Evolutionary conservation across 2,329 filamentous ascomycete species (phyloP), one percentile per base, ranked within the genome.

Genomic region (Ploettnerulaceae sp.): DNA sequence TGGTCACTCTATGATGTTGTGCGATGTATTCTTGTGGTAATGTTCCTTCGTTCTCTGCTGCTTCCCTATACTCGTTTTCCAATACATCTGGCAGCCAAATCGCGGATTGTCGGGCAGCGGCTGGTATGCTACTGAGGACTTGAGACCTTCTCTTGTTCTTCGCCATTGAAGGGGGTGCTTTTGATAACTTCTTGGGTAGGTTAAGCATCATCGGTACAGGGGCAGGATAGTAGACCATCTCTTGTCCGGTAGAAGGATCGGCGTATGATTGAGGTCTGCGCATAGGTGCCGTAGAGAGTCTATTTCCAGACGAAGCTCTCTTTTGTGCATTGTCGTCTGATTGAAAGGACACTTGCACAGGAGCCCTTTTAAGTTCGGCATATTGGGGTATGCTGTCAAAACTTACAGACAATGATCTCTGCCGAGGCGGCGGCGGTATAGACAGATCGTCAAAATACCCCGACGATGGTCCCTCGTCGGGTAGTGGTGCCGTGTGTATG

Each of bases 191-290:
- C 34, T 89, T 89, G 1, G 93, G 93, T 9, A 98, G 71, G 59
- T 95, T 97, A 47, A 98, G 75, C 82, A 95, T 90, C 52, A 86
- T 83, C 3, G 93, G 93, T 2, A 98, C 93, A 1, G 89, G 90
- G 3, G 93, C 93, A 11, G 93, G 93, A 64, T 98, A 98, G 67
- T 84, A 97, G 7, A 95, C 80, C 87, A 97, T 95, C 57, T 82
- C 74, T 55, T 91, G 81, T 4, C 81, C 84, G 1, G 83, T 83
- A 20, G 75, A 71, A 1, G 79, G 79, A 60, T 82, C 74, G 59
- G 79, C 67, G 63, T 81, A 83, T 1, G 80, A 80, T 51, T 76
- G 73, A 8, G 79, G 70, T 42, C 69, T 64, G 17, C 54, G 61
- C 24, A 60, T 64, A 25, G 58, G 56, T 33, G 55, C 61, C 32